Percentiles rank a stretch among this genome's conserved stretches.
Conservation (phyloP, 192 early-diverging fungal species). For the Chytriomyces confervae region DNA sequence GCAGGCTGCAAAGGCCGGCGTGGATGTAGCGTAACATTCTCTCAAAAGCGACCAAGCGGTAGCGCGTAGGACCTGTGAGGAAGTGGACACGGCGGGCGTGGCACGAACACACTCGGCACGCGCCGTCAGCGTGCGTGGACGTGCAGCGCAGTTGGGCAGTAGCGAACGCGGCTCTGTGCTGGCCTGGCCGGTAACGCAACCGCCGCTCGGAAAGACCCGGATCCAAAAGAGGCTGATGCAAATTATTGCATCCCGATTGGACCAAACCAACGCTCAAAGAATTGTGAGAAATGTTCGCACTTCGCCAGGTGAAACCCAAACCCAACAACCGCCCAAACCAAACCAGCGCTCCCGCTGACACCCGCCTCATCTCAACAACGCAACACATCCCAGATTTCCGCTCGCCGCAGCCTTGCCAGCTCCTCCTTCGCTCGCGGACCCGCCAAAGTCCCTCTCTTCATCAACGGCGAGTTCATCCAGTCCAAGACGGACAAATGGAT, state of each 20-base stretch:
- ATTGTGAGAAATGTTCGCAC: background rate
- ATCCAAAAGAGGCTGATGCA: background rate
- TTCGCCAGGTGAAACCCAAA: background rate
- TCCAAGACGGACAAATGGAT: conserved; percentile 87
- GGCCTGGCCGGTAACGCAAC: too few species aligned
- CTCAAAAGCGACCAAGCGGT: too few species aligned
- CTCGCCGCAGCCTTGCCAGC: background rate
- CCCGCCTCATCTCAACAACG: too few species aligned
- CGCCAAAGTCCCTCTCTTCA: conserved; percentile 63
- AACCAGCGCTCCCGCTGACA: background rate
- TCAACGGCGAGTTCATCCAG: conserved; percentile 92
- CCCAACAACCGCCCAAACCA: background rate
- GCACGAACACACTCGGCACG: too few species aligned
- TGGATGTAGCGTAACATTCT: too few species aligned
- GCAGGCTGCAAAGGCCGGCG: too few species aligned
- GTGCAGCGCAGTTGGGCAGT: too few species aligned
- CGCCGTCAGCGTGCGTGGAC: too few species aligned
- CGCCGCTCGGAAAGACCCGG: too few species aligned
- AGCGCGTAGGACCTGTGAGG: too few species aligned
- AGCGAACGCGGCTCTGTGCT: too few species aligned
- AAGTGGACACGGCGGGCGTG: too few species aligned
- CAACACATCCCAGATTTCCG: background rate
- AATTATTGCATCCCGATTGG: background rate
- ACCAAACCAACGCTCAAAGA: background rate
- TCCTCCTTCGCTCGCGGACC: background rate